Evolutionary conservation across 1,284 basidiomycete species (phyloP), one percentile per base, ranked within the genome.

Genomic region (Neotropicomus parvogracilis): DNA sequence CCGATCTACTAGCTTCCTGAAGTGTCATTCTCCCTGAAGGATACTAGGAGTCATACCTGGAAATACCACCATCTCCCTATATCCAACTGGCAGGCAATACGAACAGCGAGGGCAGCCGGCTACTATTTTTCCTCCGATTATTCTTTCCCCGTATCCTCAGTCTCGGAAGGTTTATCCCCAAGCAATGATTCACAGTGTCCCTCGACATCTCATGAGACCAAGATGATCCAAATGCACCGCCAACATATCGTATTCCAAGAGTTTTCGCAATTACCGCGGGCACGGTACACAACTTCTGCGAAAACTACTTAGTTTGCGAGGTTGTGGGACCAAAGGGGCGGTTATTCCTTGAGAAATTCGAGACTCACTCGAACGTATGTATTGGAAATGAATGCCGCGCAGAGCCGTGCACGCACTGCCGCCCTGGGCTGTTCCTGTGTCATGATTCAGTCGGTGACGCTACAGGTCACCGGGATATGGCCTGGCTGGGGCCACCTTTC

Each of bases 261-360:
- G 13, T n/a, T 16, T 31, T 14, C 20, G n/a, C 20, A 17, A 39
- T 27, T 3, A 32, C 19, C 21, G 17, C 20, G 29, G 21, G 31
- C 19, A 34, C 5, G n/a, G 19, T 35, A 4, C n/a, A n/a, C n/a
- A n/a, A n/a, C n/a, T n/a, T n/a, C 37, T n/a, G 17, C 24, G 14
- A 24, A 40, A 17, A 27, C 7, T 16, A 21, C 9, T 6, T 29
- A 17, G 16, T 17, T 28, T 36, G 12, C 3, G 4, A 16, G 6
- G 14, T 33, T 21, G 45, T 46, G 57, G 27, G 52, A 50, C 19
- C 19, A 9, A 17, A 24, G 34, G 11, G 19, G 19, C n/a, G 27
- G 21, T 12, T 0, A 31, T 34, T 39, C 9, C 27, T 36, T 6
- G 16, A 17, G 20, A 34, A 31, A 40, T 41, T 43, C 34, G n/a